Evolutionary conservation across 768 basidiomycete species (phyloP).

Genomic region (Paxillus ammoniavirescens): DNA sequence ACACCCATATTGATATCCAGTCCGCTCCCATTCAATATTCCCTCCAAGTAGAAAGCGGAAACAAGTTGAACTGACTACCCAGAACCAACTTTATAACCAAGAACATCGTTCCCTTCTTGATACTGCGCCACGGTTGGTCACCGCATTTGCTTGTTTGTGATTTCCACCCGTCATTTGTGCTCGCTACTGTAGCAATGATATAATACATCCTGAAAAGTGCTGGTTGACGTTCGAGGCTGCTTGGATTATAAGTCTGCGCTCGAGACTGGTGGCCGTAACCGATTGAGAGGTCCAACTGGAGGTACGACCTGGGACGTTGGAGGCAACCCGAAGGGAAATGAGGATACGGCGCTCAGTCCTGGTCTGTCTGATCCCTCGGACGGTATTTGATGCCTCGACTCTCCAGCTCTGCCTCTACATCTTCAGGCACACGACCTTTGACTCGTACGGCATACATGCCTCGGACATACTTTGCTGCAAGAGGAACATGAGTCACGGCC

Average conservation of each 20-base stretch:
- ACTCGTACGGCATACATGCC: conserved; percentile 95
- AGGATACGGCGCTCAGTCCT: conserved; percentile 44
- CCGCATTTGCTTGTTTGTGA: neutral
- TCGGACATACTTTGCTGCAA: conserved; percentile 79
- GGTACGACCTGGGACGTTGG: neutral
- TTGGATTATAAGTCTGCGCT: too few relatives aligned
- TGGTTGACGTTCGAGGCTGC: neutral
- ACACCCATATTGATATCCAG: neutral
- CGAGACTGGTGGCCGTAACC: too few relatives aligned
- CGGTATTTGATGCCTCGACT: conserved; percentile 78
- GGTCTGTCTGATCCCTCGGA: conserved; percentile 78
- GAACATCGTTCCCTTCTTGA: conserved; percentile 3
- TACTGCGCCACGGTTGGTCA: neutral
- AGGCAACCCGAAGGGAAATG: neutral
- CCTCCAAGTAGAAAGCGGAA: neutral
- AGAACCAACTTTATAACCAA: neutral
- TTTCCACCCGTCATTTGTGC: neutral
- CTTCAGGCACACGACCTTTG: conserved; percentile 80
- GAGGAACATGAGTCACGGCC: conserved; percentile 2
- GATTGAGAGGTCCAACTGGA: too few relatives aligned
- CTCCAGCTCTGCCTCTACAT: conserved; percentile 79
- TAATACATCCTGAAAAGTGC: neutral
- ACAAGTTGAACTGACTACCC: neutral
- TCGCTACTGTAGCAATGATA: neutral
- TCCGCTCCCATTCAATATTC: neutral